phyloP scores from a whole-genome alignment of 2,329 filamentous ascomycete genomes.

The Bimuria novae-zelandiae region DNA sequence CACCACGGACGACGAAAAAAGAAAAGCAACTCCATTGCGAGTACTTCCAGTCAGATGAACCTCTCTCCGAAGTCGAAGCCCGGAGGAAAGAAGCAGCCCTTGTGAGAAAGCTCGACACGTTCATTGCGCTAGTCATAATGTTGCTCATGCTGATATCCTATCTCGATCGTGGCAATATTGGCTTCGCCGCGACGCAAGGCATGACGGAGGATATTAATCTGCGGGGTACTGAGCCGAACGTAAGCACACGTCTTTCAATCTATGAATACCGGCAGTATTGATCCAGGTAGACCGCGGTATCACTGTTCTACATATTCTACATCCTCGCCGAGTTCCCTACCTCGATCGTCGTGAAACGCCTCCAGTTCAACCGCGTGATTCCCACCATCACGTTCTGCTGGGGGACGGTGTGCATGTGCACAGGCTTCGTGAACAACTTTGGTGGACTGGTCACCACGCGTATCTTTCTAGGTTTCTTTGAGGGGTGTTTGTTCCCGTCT shows the following conservation, averaged over 20 bases:
- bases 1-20: slow-evolving; percentile 18
- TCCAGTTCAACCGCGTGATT: slow-evolving; percentile 42
- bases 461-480: slow-evolving; percentile 35
- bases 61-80: slow-evolving; percentile 14
- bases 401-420: slow-evolving; percentile 33
- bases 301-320: slow-evolving; percentile 44
- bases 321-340: slow-evolving; percentile 44
- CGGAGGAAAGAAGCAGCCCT: slow-evolving; percentile 34
- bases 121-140: slow-evolving; percentile 44
- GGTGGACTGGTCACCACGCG: slow-evolving; percentile 26
- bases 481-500: slow-evolving; percentile 38
- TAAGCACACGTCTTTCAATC: slow-evolving; percentile 9
- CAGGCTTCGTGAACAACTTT: slow-evolving; percentile 29
- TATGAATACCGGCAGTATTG: background rate
- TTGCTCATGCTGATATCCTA: slow-evolving; percentile 42
- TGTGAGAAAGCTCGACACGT: slow-evolving; percentile 38
- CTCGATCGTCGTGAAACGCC: slow-evolving; percentile 37
- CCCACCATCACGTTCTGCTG: slow-evolving; percentile 33
- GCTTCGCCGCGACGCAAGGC: slow-evolving; percentile 41
- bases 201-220: slow-evolving; percentile 37
- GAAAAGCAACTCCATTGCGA: slow-evolving; percentile 20
- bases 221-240: slow-evolving; percentile 33
- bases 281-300: slow-evolving; percentile 34
- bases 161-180: slow-evolving; percentile 42
- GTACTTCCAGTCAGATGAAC: slow-evolving; percentile 28